phyloP scores from a whole-genome alignment of 345 rosid species.

The Salix brachista region DNA sequence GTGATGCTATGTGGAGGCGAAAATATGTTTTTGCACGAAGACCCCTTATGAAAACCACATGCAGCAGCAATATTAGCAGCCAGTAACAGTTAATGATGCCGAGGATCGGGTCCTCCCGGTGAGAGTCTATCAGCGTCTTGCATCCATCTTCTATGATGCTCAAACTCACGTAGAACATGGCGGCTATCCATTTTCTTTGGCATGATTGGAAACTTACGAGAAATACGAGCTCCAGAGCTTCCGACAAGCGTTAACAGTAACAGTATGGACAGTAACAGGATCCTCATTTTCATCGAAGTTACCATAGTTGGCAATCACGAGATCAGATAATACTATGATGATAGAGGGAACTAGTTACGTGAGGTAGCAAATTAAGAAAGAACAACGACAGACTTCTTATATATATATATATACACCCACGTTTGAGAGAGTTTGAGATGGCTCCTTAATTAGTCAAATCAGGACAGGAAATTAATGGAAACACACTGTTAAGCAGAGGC shows the following conservation, averaged over 20 bases:
- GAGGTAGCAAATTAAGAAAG: not conserved
- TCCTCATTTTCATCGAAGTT: not conserved
- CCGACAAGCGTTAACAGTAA: conserved; percentile 10
- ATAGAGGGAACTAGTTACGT: not conserved
- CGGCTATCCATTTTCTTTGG: conserved; percentile 1
- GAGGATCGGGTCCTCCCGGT: conserved; percentile 48
- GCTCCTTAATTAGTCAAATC: not conserved
- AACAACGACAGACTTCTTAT: not conserved
- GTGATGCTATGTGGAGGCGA: not conserved
- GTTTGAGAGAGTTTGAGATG: not conserved
- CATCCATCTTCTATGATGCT: conserved; percentile 10
- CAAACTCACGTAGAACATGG: conserved; percentile 10
- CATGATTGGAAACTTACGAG: not conserved
- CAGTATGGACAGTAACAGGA: not conserved
- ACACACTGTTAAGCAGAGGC: not conserved
- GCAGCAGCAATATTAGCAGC: not conserved
- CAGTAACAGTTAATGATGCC: conserved; percentile 26
- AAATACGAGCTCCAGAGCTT: conserved; percentile 14
- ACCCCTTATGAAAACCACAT: not conserved
- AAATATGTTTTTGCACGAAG: not conserved
- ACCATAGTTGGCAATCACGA: conserved; percentile 18
- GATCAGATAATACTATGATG: not conserved
- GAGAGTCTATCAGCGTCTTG: conserved; percentile 22
- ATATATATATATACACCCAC: not conserved
- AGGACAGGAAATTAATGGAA: not conserved